These are phyloP conservation scores for Aspergillus sojae DNA, from an alignment of 2,329 filamentous ascomycete species.

Conservation along the genomic window DNA sequence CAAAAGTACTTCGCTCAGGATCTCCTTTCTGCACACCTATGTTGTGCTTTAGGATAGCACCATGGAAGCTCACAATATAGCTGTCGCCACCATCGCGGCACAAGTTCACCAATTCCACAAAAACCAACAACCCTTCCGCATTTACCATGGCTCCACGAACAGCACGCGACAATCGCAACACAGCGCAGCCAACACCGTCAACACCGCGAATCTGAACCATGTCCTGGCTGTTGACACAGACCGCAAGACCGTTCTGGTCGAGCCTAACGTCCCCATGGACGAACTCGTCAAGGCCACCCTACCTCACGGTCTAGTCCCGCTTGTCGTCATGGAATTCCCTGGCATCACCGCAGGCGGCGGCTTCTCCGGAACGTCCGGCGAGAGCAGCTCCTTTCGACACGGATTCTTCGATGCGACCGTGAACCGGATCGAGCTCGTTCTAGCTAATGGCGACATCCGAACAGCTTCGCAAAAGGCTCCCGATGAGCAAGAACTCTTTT, in stretches of 20 bases:
- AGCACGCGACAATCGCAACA: conserved; percentile 65
- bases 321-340: conserved; percentile 72
- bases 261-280: conserved; percentile 73
- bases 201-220: conserved; percentile 66
- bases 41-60: not conserved
- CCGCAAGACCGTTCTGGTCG: conserved; percentile 61
- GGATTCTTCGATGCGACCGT: conserved; percentile 69
- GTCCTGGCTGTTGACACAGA: conserved; percentile 63
- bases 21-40: not conserved
- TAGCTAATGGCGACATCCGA: conserved; percentile 60
- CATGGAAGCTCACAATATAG: conserved; percentile 22
- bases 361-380: conserved; percentile 67
- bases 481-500: conserved; percentile 57
- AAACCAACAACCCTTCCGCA: conserved; percentile 65
- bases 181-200: conserved; percentile 56
- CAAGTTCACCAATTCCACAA: conserved; percentile 46
- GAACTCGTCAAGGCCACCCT: conserved; percentile 61
- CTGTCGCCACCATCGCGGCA: conserved; percentile 20
- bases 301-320: conserved; percentile 58
- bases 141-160: conserved; percentile 77
- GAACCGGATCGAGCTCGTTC: conserved; percentile 64
- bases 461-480: conserved; percentile 48
- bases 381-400: conserved; percentile 67
- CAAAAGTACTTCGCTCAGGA: not conserved
- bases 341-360: conserved; percentile 70